These are phyloP conservation scores for Plasmopara muralis DNA, from an alignment of 352 stramenopile genomes.

Conservation along the genomic window DNA sequence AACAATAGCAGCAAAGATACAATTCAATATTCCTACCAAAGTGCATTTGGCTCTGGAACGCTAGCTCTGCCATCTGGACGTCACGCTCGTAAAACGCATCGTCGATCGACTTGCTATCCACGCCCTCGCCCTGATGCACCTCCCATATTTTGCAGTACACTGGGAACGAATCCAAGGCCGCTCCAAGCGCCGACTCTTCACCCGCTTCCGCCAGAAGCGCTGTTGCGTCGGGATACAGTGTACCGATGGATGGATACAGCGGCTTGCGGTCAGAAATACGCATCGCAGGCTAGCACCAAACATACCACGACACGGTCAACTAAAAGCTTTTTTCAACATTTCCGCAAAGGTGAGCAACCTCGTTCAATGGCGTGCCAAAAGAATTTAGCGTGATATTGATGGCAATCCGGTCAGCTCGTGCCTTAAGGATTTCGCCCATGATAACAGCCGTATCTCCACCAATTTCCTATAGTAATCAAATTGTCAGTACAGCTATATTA, in stretches of 20 bases:
- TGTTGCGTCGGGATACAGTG: constrained; percentile 96
- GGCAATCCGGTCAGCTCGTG: constrained; percentile 94
- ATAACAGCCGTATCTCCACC: constrained; percentile 96
- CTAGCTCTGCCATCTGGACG: constrained; percentile 96
- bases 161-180: constrained; percentile 91
- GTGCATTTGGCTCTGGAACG: constrained; percentile 99
- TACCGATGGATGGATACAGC: constrained; percentile 96
- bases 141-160: constrained; percentile 97
- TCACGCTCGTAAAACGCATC: constrained; percentile 99
- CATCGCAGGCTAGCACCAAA: constrained; percentile 84
- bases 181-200: constrained; percentile 83
- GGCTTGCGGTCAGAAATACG: constrained; percentile 95
- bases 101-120: constrained; percentile 97
- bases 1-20: neutral
- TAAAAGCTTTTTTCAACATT: too few relatives aligned
- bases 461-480: constrained; percentile 50
- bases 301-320: too few relatives aligned
- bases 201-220: constrained; percentile 89
- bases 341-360: constrained; percentile 24
- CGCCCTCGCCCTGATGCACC: constrained; percentile 89
- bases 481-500: too few relatives aligned
- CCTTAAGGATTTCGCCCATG: constrained; percentile 95
- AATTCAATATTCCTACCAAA: constrained; percentile 61
- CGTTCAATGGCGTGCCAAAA: constrained; percentile 90
- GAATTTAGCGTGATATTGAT: constrained; percentile 99